Base-by-base conservation (phyloP, 2,329 filamentous ascomycete species). In the Calonectria pseudoreteaudii region DNA sequence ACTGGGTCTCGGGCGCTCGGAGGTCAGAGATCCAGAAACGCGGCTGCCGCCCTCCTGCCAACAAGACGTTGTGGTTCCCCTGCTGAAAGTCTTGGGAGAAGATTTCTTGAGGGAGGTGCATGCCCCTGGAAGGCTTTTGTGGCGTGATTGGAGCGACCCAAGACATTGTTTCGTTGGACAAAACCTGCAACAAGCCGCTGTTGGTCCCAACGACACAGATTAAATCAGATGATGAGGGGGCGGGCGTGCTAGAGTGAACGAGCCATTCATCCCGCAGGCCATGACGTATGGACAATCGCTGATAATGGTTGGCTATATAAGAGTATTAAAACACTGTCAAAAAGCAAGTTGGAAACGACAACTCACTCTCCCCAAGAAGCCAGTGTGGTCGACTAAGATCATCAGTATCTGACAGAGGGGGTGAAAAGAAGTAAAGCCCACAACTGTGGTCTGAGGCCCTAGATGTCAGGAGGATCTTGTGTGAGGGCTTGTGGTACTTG, bases 21-120 rank as follows among this genome's bases (percentile, higher is more conserved):
- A 86, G 72, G 76, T 91, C 90, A 7, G 86, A 83, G 0, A 86
- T 76, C 82, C 85, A 86, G 7, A 92, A 81, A 2, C 81, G 78
- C 0, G 87, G 84, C n/a, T 85, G 84, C 4, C 90, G 87, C 3
- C 87, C 87, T 44, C 90, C 91, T 0, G 89, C 87, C 38, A 90
- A 82, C 18, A 91, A 74, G 2, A 91, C 76, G 16, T 87, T 82
- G 16, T 85, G 86, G 60, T 88, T 86, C 20, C 79, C 81, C 5
- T 78, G 74, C 28, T 87, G 83, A 75, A 89, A 91, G 68, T 88
- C 87, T 31, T 90, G 82, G 5, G 87, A 82, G 70, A 91, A 88
- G 53, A 90, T 82, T 71, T 90, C 85, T 2, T 76, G 74, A 6
- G 80, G 81, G 1, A 75, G 49, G 3, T 79, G 76, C 28, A 72